Conservation (phyloP, 176 grass and related monocot genomes). For the Guadua angustifolia region DNA sequence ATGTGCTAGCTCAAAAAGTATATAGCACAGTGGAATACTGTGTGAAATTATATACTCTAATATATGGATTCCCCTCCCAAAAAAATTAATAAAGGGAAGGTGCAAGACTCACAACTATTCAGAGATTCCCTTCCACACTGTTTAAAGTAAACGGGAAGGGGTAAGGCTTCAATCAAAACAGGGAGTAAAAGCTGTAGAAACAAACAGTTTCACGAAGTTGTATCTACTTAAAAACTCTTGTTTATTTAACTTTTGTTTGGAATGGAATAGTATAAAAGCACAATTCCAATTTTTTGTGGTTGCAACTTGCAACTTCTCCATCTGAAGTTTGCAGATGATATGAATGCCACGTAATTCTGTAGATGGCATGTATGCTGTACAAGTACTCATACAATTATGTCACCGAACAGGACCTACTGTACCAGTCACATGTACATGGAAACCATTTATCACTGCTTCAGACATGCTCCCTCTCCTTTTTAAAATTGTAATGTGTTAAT, state of each 20-base stretch:
- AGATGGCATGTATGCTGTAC: constrained; percentile 26
- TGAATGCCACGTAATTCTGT: constrained; percentile 9
- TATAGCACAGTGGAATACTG: neutral
- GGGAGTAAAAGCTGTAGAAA: neutral
- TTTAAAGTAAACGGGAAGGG: neutral
- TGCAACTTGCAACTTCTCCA: neutral
- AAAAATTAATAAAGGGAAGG: neutral
- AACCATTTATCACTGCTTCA: neutral
- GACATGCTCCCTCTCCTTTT: neutral
- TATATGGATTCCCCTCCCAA: neutral
- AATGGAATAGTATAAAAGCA: neutral
- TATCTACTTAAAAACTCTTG: neutral
- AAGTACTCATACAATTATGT: constrained; percentile 45
- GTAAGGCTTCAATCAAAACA: neutral
- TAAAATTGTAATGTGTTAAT: neutral
- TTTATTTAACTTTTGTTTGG: neutral
- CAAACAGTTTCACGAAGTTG: neutral
- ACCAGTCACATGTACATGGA: constrained; percentile 26
- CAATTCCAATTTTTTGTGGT: neutral
- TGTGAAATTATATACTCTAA: neutral
- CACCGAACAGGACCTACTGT: neutral
- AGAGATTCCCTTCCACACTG: neutral
- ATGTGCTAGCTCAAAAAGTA: neutral
- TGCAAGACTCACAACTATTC: neutral
- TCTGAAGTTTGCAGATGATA: constrained; percentile 3